A percentile compares a stretch with the other conserved stretches of the same genome.
Conservation (phyloP, 495 filamentous ascomycete genomes). For the Geoglossum glabrum region DNA sequence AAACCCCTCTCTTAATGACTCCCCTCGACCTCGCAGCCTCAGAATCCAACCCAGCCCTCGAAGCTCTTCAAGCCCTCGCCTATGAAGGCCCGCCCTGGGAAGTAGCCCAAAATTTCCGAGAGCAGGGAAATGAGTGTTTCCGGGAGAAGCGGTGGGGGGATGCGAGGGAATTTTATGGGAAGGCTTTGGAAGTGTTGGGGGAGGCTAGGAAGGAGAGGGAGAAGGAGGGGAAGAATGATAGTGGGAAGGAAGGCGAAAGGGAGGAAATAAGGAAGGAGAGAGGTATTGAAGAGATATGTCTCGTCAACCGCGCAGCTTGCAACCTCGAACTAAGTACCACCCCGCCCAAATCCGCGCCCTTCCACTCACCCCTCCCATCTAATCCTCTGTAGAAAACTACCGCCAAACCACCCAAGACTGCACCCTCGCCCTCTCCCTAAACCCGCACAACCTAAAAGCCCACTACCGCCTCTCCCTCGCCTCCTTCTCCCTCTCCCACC, state of each 20-base stretch:
- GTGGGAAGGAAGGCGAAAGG: slow-evolving; percentile 15
- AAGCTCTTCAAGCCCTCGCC: slow-evolving; percentile 71
- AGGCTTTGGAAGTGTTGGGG: slow-evolving; percentile 48
- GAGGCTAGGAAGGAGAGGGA: slow-evolving; percentile 28
- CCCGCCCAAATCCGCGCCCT: not conserved
- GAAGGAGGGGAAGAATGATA: slow-evolving; percentile 22
- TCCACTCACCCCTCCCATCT: not conserved
- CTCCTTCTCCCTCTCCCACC: slow-evolving; percentile 48
- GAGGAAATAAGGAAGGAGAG: slow-evolving; percentile 36
- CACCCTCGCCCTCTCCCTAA: slow-evolving; percentile 55
- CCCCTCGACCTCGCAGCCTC: slow-evolving; percentile 43
- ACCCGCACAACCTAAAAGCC: slow-evolving; percentile 58
- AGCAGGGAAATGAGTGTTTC: slow-evolving; percentile 80
- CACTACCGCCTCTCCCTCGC: slow-evolving; percentile 67
- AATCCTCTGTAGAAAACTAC: slow-evolving; percentile 43
- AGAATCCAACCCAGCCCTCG: slow-evolving; percentile 52
- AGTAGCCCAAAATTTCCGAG: slow-evolving; percentile 56
- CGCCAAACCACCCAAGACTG: slow-evolving; percentile 66
- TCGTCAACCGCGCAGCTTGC: slow-evolving; percentile 72
- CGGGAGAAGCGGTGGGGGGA: slow-evolving; percentile 53
- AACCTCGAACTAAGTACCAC: slow-evolving; percentile 51
- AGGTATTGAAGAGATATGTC: slow-evolving; percentile 48
- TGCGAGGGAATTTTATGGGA: slow-evolving; percentile 79
- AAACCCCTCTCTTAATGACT: slow-evolving; percentile 88
- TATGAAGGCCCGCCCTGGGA: slow-evolving; percentile 83